Base-by-base conservation (phyloP, 1,284 basidiomycete species). In the Cutaneotrichosporon sp. region DNA sequence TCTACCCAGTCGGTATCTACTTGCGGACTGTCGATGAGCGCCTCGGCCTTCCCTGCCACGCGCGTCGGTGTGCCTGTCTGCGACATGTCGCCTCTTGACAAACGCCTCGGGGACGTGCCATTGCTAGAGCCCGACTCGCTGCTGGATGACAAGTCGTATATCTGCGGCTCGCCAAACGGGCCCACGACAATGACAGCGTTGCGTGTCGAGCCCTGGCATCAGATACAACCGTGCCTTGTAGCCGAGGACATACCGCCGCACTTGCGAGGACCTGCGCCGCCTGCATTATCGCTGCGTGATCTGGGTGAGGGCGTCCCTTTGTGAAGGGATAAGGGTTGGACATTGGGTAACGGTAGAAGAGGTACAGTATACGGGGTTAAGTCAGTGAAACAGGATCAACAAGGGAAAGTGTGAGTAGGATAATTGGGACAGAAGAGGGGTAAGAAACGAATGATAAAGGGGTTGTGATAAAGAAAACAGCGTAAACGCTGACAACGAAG, bases 91-190 rank as follows among this genome's bases (percentile, higher is more conserved):
- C 1, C n/a, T 22, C n/a, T 23, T 8, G 46, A 18, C 13, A 8
- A 35, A 17, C 14, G 35, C 10, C 8, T 9, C 14, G 7, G 26
- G 7, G 42, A 44, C 18, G 23, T 22, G 26, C 23, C 22, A 12
- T 18, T 40, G 10, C 22, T 26, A 17, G 37, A 39, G 12, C 46
- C 46, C 4, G 46, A 49, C 20, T 49, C 47, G 39, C 47, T 45
- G 43, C 43, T 42, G 2, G 47, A 49, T 8, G 47, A 49, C 18
- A 49, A 26, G 26, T 48, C 46, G 37, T 39, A 39, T 1, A 49
- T 22, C 39, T 41, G 47, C n/a, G 47, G 22, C 47, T 49, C 30
- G 41, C 14, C 14, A 15, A 37, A 42, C 4, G 47, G 38, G 17
- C 47, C 47, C 9, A 49, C 30, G 9, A 49, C 23, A 17, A 49